These are phyloP conservation scores for Calonectria pteridis DNA, from an alignment of 2,329 filamentous ascomycete genomes.

Conservation along the genomic window DNA sequence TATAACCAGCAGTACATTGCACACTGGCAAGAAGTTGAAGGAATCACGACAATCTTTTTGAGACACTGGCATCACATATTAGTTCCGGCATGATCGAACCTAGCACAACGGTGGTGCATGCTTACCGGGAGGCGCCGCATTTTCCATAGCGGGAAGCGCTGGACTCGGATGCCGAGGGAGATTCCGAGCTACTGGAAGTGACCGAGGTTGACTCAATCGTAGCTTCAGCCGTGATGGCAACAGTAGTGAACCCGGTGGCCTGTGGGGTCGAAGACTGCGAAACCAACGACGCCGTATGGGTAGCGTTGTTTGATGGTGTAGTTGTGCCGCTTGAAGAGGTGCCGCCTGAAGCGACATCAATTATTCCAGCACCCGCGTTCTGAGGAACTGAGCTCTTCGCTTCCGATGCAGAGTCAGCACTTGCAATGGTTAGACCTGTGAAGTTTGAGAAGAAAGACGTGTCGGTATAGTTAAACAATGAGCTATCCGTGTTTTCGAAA, in stretches of 20 bases:
- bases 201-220: neutral
- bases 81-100: neutral
- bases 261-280: neutral
- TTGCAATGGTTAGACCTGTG: constrained; percentile 18
- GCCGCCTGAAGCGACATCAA: neutral
- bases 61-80: neutral
- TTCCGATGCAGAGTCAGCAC: neutral
- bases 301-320: neutral
- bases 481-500: constrained; percentile 14
- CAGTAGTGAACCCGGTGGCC: neutral
- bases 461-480: constrained; percentile 20
- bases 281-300: neutral
- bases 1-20: neutral
- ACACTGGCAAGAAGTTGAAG: neutral
- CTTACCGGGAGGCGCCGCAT: neutral
- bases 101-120: neutral
- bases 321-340: neutral
- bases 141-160: neutral
- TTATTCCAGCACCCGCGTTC: constrained; percentile 1
- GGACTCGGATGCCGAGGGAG: neutral
- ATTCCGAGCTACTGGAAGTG: neutral
- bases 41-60: neutral
- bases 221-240: neutral
- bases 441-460: constrained; percentile 35
- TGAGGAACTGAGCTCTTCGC: neutral